Evolutionary conservation across 1,284 basidiomycete species (phyloP).

Genomic region (Ceratobasidium sp.): DNA sequence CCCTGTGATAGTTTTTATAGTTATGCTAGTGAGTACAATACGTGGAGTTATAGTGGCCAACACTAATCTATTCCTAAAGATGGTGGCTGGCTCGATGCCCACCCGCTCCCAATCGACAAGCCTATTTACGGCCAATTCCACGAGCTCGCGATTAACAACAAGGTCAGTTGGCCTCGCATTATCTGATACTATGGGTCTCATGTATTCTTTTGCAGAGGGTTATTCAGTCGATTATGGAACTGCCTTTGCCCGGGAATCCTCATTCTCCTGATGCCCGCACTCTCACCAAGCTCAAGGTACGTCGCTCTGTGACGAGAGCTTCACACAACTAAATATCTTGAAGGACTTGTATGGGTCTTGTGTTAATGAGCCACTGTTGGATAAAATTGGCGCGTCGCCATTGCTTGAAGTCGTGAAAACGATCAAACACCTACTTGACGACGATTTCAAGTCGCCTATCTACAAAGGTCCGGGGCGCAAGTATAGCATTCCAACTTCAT

Average conservation of each 20-base stretch:
- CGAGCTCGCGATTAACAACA: constrained; percentile 59
- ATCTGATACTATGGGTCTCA: background rate
- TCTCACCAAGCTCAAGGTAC: constrained; percentile 77
- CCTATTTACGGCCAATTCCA: constrained; percentile 66
- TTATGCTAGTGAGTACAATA: constrained; percentile 79
- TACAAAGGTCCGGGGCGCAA: constrained; percentile 46
- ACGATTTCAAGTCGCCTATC: constrained; percentile 57
- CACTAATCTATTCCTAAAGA: constrained; percentile 51
- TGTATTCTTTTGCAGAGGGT: constrained; percentile 64
- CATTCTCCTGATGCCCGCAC: constrained; percentile 71
- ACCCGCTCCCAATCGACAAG: constrained; percentile 89
- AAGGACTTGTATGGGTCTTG: constrained; percentile 83
- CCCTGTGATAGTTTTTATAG: constrained; percentile 97
- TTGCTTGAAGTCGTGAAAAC: constrained; percentile 71
- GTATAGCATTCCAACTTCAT: constrained; percentile 25
- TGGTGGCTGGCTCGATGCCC: constrained; percentile 84
- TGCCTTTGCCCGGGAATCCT: constrained; percentile 49
- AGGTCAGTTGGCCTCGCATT: constrained; percentile 44
- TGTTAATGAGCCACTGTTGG: constrained; percentile 76
- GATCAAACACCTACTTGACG: constrained; percentile 69
- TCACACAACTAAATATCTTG: background rate
- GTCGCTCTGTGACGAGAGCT: background rate
- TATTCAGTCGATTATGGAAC: constrained; percentile 71
- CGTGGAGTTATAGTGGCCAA: constrained; percentile 45
- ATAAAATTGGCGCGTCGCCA: constrained; percentile 74